A percentile compares a stretch with the other conserved stretches of the same genome.
phyloP scores from a whole-genome alignment of 352 stramenopile genomes.

The Globisporangium heterothallicum region DNA sequence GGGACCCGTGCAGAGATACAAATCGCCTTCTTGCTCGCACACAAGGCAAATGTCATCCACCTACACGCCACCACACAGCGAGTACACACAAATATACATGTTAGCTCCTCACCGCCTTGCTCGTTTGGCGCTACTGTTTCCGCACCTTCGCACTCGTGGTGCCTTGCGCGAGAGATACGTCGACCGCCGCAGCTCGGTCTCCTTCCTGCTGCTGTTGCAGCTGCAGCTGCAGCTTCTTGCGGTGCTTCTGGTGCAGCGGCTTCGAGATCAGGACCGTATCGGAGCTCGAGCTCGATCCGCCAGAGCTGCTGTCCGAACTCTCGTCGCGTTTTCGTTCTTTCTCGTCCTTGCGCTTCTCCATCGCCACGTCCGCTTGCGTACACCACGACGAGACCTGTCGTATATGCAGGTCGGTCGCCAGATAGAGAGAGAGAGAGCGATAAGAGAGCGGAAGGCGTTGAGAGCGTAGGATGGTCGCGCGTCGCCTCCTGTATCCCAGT shows the following conservation, averaged over 20 bases:
- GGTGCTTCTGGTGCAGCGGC: constrained; percentile 50
- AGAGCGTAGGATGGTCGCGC: too few relatives aligned
- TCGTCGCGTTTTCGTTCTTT: constrained; percentile 5
- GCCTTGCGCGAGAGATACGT: too few relatives aligned
- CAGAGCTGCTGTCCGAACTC: constrained; percentile 51
- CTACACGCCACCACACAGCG: constrained; percentile 11
- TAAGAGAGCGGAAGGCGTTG: too few relatives aligned
- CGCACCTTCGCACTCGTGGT: too few relatives aligned
- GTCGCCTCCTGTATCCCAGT: too few relatives aligned
- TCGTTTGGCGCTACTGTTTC: not conserved
- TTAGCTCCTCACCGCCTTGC: too few relatives aligned
- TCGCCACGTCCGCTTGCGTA: not conserved
- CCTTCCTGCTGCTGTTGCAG: constrained; percentile 29
- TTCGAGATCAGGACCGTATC: constrained; percentile 75
- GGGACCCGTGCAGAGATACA: constrained; percentile 52
- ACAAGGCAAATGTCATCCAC: constrained; percentile 62
- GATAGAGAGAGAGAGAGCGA: too few relatives aligned
- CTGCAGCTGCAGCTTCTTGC: constrained; percentile 54
- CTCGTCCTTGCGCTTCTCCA: constrained; percentile 5
- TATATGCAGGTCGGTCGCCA: too few relatives aligned
- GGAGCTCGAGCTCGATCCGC: constrained; percentile 58
- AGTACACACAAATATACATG: not conserved
- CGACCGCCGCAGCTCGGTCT: not conserved
- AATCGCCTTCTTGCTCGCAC: constrained; percentile 51
- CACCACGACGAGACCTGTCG: too few relatives aligned